Evolutionary conservation across 2,329 filamentous ascomycete genomes (phyloP), one percentile per base, ranked within the genome.

Genomic region (Hypoxylon sp.): DNA sequence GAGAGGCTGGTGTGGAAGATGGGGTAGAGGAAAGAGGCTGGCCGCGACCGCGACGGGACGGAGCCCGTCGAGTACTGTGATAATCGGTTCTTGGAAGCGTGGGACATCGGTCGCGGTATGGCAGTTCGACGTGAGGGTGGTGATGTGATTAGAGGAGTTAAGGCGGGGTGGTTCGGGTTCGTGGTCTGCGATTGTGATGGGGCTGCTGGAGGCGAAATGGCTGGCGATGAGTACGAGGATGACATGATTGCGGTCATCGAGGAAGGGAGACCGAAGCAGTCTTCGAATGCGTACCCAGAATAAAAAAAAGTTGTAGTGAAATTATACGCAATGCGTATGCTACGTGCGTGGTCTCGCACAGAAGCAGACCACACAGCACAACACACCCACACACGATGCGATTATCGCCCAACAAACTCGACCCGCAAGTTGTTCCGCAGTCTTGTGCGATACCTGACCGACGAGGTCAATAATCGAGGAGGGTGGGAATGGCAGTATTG

Each of bases 11-110:
- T 96, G 74, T 93, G 91, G 80, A 93, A 96, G 75, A 91, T 84
- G 14, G 93, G 92, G 76, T 96, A 95, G 69, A 93, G 86, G 76
- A 92, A 88, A n/a, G 93, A 97, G 61, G 86, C 86, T 19, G 94
- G 93, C 67, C 93, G 90, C 70, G 94, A 97, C 68, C 90, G 88
- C 68, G 87, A 86, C 55, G 86, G 86, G 65, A 84, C 85, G 14
- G 93, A 94, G 65, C 88, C 83, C 74, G 86, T 90, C 69, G 93
- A 96, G 82, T 94, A 95, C 76, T 93, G 92, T 69, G 94, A 97
- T 75, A 97, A 84, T 62, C 94, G 89, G 77, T 93, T 92, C 81
- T 90, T 94, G 69, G 91, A 90, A 75, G 90, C 92, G 76, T 93
- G 92, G 75, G 92, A 93, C 80, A 88, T 87, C 72, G 92, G 90